Percentiles rank a stretch among this genome's conserved stretches.
Evolutionary conservation across 495 filamentous ascomycete species (phyloP).

Genomic region (Aspergillus conjunctus): DNA sequence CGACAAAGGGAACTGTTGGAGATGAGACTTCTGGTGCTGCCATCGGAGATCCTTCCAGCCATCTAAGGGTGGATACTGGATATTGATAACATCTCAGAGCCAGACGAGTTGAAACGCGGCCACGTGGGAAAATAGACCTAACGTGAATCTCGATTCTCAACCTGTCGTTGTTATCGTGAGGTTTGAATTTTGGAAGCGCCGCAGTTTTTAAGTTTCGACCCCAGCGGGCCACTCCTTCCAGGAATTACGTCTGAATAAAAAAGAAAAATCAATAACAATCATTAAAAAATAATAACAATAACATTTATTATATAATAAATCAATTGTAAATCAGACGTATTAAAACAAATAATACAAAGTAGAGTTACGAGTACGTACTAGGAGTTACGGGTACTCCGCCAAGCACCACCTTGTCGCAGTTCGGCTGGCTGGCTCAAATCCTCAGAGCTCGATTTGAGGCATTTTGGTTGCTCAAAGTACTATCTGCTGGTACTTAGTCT

Average conservation of each 20-base stretch:
- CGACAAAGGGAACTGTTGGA: not conserved
- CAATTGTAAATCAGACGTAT: too few relatives aligned
- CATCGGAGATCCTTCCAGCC: not conserved
- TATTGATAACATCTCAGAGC: not conserved
- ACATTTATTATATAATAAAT: not conserved
- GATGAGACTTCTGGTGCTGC: not conserved
- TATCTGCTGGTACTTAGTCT: too few relatives aligned
- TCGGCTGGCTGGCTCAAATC: too few relatives aligned
- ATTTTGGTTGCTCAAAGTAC: too few relatives aligned
- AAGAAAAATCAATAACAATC: too few relatives aligned
- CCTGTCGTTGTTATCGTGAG: not conserved
- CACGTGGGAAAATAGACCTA: constrained; percentile 15
- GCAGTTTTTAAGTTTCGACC: constrained; percentile 1
- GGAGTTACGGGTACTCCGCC: too few relatives aligned
- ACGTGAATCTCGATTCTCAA: not conserved
- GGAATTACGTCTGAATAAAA: not conserved
- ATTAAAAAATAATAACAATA: not conserved
- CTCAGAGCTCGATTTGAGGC: too few relatives aligned
- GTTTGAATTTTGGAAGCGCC: not conserved
- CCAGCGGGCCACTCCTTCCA: constrained; percentile 1
- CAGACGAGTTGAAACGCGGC: constrained; percentile 15
- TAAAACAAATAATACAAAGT: too few relatives aligned
- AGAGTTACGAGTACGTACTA: too few relatives aligned
- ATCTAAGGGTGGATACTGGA: not conserved
- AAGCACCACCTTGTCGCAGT: too few relatives aligned